These are phyloP conservation scores for Letharia lupina DNA, from an alignment of 495 filamentous ascomycete species.

Conservation along the genomic window DNA sequence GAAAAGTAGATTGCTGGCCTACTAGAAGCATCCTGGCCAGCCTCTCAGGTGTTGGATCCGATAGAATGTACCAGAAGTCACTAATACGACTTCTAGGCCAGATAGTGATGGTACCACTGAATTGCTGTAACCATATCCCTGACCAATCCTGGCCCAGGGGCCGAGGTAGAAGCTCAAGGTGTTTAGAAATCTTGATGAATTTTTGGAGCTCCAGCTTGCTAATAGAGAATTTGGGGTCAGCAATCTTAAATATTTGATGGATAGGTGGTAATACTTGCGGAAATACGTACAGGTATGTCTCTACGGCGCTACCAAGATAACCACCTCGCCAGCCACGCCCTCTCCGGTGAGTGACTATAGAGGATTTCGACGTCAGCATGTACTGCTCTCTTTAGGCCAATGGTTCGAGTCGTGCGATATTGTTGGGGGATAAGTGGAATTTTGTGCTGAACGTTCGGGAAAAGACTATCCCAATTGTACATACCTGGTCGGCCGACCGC, in stretches of 20 bases:
- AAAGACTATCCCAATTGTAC: not conserved
- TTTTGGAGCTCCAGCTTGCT: slow-evolving; percentile 72
- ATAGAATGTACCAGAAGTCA: slow-evolving; percentile 81
- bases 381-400: not conserved
- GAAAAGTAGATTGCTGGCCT: slow-evolving; percentile 78
- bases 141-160: slow-evolving; percentile 94
- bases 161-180: slow-evolving; percentile 83
- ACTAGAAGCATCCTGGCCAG: slow-evolving; percentile 81
- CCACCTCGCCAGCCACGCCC: slow-evolving; percentile 95
- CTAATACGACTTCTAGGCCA: slow-evolving; percentile 70
- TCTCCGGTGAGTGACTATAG: slow-evolving; percentile 75
- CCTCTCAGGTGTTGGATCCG: slow-evolving; percentile 65
- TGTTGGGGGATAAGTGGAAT: not conserved
- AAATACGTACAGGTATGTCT: slow-evolving; percentile 62
- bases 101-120: slow-evolving; percentile 90
- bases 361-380: not conserved
- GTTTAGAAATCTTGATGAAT: slow-evolving; percentile 89
- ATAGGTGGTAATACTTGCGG: slow-evolving; percentile 37
- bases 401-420: not conserved
- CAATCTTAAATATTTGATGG: not conserved
- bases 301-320: slow-evolving; percentile 81
- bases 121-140: slow-evolving; percentile 89
- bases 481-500: slow-evolving; percentile 66
- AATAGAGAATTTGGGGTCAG: not conserved
- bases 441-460: not conserved